These are phyloP conservation scores for Colletotrichum agaves DNA, from an alignment of 2,329 filamentous ascomycete genomes.

Conservation along the genomic window DNA sequence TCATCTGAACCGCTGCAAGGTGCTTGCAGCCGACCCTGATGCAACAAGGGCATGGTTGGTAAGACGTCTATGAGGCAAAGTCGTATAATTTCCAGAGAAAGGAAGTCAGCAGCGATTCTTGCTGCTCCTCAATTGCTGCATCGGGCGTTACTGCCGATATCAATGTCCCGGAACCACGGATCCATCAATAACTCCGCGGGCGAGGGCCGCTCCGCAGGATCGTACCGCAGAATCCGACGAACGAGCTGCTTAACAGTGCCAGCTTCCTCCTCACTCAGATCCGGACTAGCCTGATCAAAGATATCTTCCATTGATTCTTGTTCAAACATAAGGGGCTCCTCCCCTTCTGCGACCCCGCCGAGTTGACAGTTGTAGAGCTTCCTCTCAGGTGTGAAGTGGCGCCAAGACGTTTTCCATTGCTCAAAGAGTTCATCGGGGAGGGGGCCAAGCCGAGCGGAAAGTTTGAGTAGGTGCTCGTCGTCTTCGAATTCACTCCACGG, in stretches of 20 bases:
- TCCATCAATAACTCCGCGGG: constrained; percentile 43
- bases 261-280: constrained; percentile 42
- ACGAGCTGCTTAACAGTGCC: constrained; percentile 43
- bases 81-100: too few relatives aligned
- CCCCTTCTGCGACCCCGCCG: constrained; percentile 39
- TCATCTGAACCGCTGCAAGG: too few relatives aligned
- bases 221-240: constrained; percentile 46
- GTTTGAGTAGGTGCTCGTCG: constrained; percentile 40
- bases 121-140: too few relatives aligned
- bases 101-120: too few relatives aligned
- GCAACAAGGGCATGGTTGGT: too few relatives aligned
- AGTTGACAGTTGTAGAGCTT: constrained; percentile 43
- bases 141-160: too few relatives aligned
- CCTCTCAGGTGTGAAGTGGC: constrained; percentile 43
- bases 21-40: too few relatives aligned
- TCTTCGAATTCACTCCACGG: constrained; percentile 37
- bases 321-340: constrained; percentile 41
- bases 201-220: constrained; percentile 44
- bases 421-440: constrained; percentile 24
- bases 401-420: constrained; percentile 42
- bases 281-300: constrained; percentile 41
- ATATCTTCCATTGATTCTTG: constrained; percentile 42
- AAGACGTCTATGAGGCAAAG: too few relatives aligned
- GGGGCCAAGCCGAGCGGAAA: constrained; percentile 38
- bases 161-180: constrained; percentile 43